Evolutionary conservation across 495 filamentous ascomycete species (phyloP), one percentile per base, ranked within the genome.

Genomic region (Zalerion maritima): DNA sequence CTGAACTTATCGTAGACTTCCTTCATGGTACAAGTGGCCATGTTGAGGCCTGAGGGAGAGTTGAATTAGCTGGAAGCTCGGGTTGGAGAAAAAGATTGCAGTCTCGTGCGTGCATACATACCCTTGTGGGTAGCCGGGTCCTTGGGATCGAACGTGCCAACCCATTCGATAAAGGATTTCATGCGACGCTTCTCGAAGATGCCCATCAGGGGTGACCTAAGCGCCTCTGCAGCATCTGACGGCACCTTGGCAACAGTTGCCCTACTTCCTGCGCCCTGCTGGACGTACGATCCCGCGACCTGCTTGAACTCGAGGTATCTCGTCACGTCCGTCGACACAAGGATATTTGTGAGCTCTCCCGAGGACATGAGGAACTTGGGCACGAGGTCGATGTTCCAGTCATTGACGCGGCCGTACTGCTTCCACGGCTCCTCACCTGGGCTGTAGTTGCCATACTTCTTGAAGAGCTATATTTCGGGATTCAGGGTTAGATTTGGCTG

Each of bases 351-450:
- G 52, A 99, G 67, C 61, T 99, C 85, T 49, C 89, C 89, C 45
- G 92, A 92, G 12, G 89, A 81, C 85, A 99, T 96, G 49, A 99
- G 66, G 29, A 99, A 71, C 67, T 99, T 99, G 36, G 89, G 87
- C 25, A 96, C 84, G 40, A 99, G 67, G 48, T 96, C 91, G 55
- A 99, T 87, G 62, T 94, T 96, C 89, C 89, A 99, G 69, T 99
- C 89, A 64, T 99, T 94, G 54, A 78, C 62, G 33, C 91, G 71
- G 42, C 87, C 79, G 57, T 94, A 91, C 57, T 94, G 81, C 69
- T 92, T 86, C 91, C 87, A 93, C 38, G 85, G 86, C 61, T 94
- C 84, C 43, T 86, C 80, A 38, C 78, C 85, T 38, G 70, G 56
- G 38, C 52, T 49, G 46, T 73, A 77, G 58, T 89, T 86, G 55